Percentiles rank a stretch among this genome's conserved stretches.
Evolutionary conservation across 352 stramenopile genomes (phyloP).

Genomic region (Aphanomyces cochlioides): DNA sequence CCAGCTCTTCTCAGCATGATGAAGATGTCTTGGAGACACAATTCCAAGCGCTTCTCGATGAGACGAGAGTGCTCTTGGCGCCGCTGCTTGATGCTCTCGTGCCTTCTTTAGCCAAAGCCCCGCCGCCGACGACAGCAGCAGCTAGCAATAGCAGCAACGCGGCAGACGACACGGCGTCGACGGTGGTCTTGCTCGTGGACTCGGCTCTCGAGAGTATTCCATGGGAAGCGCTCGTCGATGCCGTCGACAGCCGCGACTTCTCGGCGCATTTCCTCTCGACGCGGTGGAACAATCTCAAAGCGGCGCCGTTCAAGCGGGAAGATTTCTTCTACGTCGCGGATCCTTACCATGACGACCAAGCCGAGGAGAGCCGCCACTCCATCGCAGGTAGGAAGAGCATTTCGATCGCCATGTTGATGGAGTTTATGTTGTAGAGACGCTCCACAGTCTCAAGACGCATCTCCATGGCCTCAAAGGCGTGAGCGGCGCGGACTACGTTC

Average conservation of each 20-base stretch:
- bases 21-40: conserved; percentile 52
- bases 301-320: conserved; percentile 48
- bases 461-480: conserved; percentile 32
- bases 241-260: conserved; percentile 56
- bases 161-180: no score
- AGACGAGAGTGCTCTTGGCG: conserved; percentile 44
- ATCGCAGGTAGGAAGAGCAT: conserved; percentile 4
- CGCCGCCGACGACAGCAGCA: no score
- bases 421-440: conserved; percentile 11
- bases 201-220: conserved; percentile 47
- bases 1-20: not conserved
- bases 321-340: conserved; percentile 67
- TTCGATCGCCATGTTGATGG: not conserved
- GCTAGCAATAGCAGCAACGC: no score
- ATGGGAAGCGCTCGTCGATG: conserved; percentile 41
- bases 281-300: conserved; percentile 46
- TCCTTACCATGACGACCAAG: conserved; percentile 51
- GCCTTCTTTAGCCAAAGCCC: no score
- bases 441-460: conserved; percentile 1
- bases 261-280: conserved; percentile 68
- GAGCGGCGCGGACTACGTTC: conserved; percentile 45
- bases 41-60: conserved; percentile 47
- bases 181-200: conserved; percentile 34
- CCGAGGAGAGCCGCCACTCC: conserved; percentile 19
- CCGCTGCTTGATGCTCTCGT: conserved; percentile 40